Base-by-base conservation (phyloP, 805 yeast genomes). In the Metschnikowia aberdeeniae region DNA sequence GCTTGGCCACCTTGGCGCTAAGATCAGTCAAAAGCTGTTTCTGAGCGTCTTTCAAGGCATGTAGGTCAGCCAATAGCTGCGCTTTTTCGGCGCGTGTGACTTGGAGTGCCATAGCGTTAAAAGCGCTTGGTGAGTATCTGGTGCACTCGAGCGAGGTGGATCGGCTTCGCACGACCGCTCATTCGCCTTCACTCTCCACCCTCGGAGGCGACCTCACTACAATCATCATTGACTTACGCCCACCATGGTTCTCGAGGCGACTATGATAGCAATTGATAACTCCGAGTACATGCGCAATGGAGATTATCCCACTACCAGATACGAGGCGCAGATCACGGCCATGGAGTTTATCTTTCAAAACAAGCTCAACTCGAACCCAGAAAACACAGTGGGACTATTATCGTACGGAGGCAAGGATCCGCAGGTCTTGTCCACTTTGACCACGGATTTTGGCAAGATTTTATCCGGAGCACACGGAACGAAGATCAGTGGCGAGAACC, bases 221-320 rank as follows among this genome's bases (percentile, higher is more conserved):
- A 11, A 19, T 31, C 35, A 14, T 12, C 34, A 10, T 11, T 12
- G 24, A 36, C 27, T 17, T 22, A 34, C 29, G 17, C 14, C 36
- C 53, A 75, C 60, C 44, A 89, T 89, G 97, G 97, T 85, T 52
- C 78, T 90, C 59, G 99, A 93, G 70, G 98, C 98, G 52, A 86
- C 97, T 12, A 90, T 93, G 86, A 79, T 93, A 51, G 88, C 89
- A 60, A 78, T 93, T 61, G 99, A 93, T 73, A 92, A 89, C 75
- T 89, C 97, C 42, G 99, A 93, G 70, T 92, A 77, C 66, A 86
- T 90, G 80, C 78, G 99, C 59, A 93, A 93, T 63, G 99, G 98
- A 28, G 99, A 93, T 65, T 93, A 84, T 60, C 77, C 86, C 31
- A 81, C 95, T 13, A 83, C 90, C 12, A 77, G 99, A 59, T 90